Conservation (phyloP, 2,329 filamentous ascomycete species). For the Fonsecaea pedrosoi region DNA sequence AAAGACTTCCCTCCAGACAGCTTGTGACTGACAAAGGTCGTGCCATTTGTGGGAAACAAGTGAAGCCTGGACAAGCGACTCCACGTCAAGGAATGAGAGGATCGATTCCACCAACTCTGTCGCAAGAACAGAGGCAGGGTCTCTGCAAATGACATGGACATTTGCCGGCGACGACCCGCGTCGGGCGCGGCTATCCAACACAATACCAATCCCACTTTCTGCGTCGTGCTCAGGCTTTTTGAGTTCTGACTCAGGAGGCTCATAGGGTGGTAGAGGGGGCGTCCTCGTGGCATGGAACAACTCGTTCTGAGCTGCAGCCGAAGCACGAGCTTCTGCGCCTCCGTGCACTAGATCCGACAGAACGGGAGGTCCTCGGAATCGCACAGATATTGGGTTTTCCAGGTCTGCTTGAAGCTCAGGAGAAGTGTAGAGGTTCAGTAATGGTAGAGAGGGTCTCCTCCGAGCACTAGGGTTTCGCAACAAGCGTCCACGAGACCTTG, state of each 20-base stretch:
- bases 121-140: conserved; percentile 63
- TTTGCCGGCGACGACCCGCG: conserved; percentile 47
- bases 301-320: conserved; percentile 59
- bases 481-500: conserved; percentile 30
- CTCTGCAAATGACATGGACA: conserved; percentile 51
- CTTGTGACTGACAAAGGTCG: conserved; percentile 60
- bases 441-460: conserved; percentile 38
- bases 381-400: conserved; percentile 31
- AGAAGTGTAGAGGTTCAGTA: conserved; percentile 32
- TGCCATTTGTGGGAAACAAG: conserved; percentile 65
- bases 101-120: conserved; percentile 65
- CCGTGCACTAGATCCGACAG: conserved; percentile 49
- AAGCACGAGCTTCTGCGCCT: conserved; percentile 55
- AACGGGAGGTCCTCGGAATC: conserved; percentile 47
- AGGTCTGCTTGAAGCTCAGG: conserved; percentile 20
- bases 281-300: conserved; percentile 38
- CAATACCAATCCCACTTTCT: conserved; percentile 58
- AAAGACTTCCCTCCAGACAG: conserved; percentile 70
- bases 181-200: conserved; percentile 46
- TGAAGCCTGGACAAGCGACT: conserved; percentile 62
- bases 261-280: conserved; percentile 41
- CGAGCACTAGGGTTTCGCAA: conserved; percentile 27
- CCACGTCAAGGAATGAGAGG: conserved; percentile 65
- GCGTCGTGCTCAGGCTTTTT: conserved; percentile 50
- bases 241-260: conserved; percentile 33